Conservation (phyloP, 768 basidiomycete genomes). For the Lentinula raphanica region DNA sequence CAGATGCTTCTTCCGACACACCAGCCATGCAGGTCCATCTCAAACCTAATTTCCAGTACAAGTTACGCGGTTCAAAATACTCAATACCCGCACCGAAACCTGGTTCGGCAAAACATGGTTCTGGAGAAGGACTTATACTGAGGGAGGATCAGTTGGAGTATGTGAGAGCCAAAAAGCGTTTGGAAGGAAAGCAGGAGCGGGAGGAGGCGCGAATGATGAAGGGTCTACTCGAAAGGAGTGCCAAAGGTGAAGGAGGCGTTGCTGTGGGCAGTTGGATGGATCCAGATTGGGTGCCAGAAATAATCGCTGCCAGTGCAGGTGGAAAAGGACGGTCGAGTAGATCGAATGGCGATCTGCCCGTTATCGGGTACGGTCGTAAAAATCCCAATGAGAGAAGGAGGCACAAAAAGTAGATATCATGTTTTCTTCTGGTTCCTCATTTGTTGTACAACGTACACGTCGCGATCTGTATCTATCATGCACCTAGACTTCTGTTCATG, state of each 20-base stretch:
- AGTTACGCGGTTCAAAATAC: constrained; percentile 84
- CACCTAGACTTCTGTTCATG: constrained; percentile 86
- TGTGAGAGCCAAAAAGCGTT: constrained; percentile 72
- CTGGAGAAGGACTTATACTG: constrained; percentile 79
- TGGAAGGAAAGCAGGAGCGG: constrained; percentile 66
- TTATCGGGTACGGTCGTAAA: constrained; percentile 79
- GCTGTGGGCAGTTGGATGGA: constrained; percentile 85
- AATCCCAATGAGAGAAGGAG: constrained; percentile 84
- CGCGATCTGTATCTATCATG: constrained; percentile 30
- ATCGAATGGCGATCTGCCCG: constrained; percentile 65
- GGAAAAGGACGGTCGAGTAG: constrained; percentile 64
- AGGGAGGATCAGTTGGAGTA: constrained; percentile 92
- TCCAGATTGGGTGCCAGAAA: constrained; percentile 90
- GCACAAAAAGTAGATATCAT: constrained; percentile 38
- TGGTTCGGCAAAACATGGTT: constrained; percentile 79
- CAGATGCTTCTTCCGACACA: constrained; percentile 52
- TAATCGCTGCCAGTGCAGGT: constrained; percentile 58
- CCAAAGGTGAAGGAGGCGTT: constrained; percentile 43
- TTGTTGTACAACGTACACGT: constrained; percentile 13
- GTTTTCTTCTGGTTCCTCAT: background rate
- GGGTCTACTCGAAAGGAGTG: constrained; percentile 46
- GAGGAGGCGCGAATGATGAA: constrained; percentile 76
- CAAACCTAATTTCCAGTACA: constrained; percentile 94
- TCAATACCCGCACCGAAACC: constrained; percentile 88
- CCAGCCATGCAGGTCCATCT: constrained; percentile 85